Evolutionary conservation across 2,329 filamentous ascomycete genomes (phyloP), one percentile per base, ranked within the genome.

Genomic region (Aureobasidium sp.): DNA sequence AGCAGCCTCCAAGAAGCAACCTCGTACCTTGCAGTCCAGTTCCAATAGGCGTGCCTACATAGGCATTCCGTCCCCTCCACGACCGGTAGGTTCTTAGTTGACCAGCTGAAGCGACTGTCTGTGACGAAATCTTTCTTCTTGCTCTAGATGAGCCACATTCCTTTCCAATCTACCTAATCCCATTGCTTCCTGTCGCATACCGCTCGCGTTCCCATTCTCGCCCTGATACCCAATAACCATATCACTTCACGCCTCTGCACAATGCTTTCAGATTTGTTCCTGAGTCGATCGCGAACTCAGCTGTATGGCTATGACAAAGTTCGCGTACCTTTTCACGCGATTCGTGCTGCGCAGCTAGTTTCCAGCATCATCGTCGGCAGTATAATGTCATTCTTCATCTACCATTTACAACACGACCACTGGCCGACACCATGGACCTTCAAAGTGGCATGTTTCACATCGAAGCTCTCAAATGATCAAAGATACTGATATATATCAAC

Each of bases 361-460:
- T 73, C 76, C 4, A 74, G 74, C 49, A 58, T 80, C 42, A 73
- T 84, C 21, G 81, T 84, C 60, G 76, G 75, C 4, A 74, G 72
- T 31, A 80, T 85, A 54, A 77, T 84, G 69, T 73, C 73, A 61
- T 81, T 79, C 64, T 85, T 85, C 70, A 76, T 81, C 63, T 78
- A 74, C 64, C 78, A 83, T 64, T 74, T 85, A 23, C 74, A 74
- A 21, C 72, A 74, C 46, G 79, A 80, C 63, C 70, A 77, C 51
- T 82, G 78, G 70, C 75, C 74, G 47, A 72, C 82, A 3, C 83
- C 83, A 0, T 84, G 81, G 78, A 82, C 81, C 2, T 85, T 85
- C 67, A 74, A 84, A 19, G 71, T 84, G 62, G 82, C 84, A 75
- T 63, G 77, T 65, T 38, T 6, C 33, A 9, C 19, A 9, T 17